Evolutionary conservation across 2,329 filamentous ascomycete species (phyloP), one percentile per base, ranked within the genome.

Genomic region (Pleomassaria siparia): DNA sequence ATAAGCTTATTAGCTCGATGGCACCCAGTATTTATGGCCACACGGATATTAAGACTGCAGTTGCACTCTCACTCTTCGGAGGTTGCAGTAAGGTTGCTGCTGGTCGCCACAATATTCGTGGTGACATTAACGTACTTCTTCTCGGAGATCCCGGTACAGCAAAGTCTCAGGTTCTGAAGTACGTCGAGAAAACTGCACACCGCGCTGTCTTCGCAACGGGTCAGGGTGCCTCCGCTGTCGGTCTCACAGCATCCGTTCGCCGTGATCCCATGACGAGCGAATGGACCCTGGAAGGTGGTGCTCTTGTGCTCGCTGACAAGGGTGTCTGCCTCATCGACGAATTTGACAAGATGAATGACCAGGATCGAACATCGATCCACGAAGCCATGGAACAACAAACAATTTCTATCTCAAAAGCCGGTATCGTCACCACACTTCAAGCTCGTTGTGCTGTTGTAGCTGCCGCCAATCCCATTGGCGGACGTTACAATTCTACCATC

Each of bases 271-370:
- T 97, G 67, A 99, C 94, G 2, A 89, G 87, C 69, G 94, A 99
- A 74, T 99, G 94, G 92, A 97, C 94, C 5, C 78, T 99, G 2
- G 94, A 99, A 74, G 94, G 94, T 54, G 94, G 94, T 66, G 94
- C 94, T 3, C 80, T 99, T 10, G 94, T 99, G 63, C 83, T 99
- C 46, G 94, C 94, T 13, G 94, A 99, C 70, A 87, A 89, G 56
- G 94, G 94, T 32, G 96, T 90, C 13, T 97, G 94, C 65, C 79
- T 99, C 24, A 99, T 99, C 54, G 94, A 99, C 63, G 94, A 99
- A 73, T 99, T 99, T 63, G 94, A 99, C 81, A 99, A 99, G 80
- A 99, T 99, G 94, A 97, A 97, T 70, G 94, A 99, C 69, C 91
- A 97, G 68, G 94, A 99, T 71, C 85, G 94, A 56, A 97, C 94